phyloP scores from a whole-genome alignment of 371 early-diverging fungal genomes.

The Mucor irregularis region DNA sequence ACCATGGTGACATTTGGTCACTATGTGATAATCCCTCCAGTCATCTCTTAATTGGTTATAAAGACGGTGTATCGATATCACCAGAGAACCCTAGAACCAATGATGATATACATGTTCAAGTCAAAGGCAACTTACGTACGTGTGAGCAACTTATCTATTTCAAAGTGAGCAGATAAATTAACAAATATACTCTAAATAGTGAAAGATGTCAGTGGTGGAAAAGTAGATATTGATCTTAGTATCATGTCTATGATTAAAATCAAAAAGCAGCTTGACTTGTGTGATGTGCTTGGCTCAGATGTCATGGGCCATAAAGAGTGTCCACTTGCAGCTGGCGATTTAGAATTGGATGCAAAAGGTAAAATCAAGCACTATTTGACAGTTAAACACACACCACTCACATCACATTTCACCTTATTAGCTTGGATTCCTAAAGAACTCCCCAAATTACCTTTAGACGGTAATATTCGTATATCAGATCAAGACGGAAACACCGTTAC shows the following conservation, averaged over 20 bases:
- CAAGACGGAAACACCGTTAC: conserved; percentile 43
- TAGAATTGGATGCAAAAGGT: conserved; percentile 43
- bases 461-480: conserved; percentile 43
- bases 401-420: conserved; percentile 1
- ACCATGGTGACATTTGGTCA: conserved; percentile 49
- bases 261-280: conserved; percentile 46
- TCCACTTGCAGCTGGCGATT: conserved; percentile 39
- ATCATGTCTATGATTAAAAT: conserved; percentile 48
- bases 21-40: conserved; percentile 36
- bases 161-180: background rate
- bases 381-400: background rate
- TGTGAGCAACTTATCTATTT: background rate
- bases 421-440: conserved; percentile 49
- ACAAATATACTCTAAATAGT: background rate
- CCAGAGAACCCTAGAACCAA: conserved; percentile 40
- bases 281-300: conserved; percentile 36
- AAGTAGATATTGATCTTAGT: conserved; percentile 43
- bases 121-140: conserved; percentile 42
- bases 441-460: conserved; percentile 43
- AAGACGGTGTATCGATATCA: conserved; percentile 40
- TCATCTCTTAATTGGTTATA: conserved; percentile 38
- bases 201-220: conserved; percentile 36
- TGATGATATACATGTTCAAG: conserved; percentile 44
- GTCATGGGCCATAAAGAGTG: conserved; percentile 38
- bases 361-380: background rate